phyloP scores from a whole-genome alignment of 345 rosid species.

The Geranium rotundifolium region DNA sequence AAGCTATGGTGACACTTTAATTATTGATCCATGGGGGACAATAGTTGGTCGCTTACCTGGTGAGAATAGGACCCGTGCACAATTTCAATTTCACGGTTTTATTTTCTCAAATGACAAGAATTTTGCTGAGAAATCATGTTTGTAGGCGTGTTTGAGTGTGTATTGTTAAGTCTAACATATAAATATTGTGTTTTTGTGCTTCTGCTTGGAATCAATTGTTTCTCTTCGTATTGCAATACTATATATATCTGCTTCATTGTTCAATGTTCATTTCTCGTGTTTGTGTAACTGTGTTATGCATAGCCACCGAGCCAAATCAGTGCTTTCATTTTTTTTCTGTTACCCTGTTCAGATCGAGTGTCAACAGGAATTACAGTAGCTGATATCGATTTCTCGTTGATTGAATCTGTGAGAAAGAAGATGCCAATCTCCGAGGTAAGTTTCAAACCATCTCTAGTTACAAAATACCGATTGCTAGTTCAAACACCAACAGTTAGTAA shows the following conservation, averaged over 20 bases:
- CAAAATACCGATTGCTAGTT: neutral
- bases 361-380: constrained; percentile 74
- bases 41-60: constrained; percentile 72
- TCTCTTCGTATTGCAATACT: neutral
- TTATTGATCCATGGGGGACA: constrained; percentile 93
- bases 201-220: neutral
- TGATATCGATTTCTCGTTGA: constrained; percentile 64
- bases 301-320: neutral
- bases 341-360: constrained; percentile 40
- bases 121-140: no score
- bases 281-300: neutral
- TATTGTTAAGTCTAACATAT: neutral
- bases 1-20: constrained; percentile 69
- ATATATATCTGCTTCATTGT: neutral
- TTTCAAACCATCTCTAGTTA: neutral
- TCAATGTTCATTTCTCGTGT: neutral
- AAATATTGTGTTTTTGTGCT: neutral
- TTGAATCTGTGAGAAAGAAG: constrained; percentile 73
- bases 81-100: neutral
- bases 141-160: neutral
- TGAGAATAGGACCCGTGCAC: constrained; percentile 13
- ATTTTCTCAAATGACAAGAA: no score
- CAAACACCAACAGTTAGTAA: no score
- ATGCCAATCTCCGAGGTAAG: constrained; percentile 78
- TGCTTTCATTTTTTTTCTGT: neutral